A percentile compares a stretch with the other conserved stretches of the same genome.
phyloP scores from a whole-genome alignment of 768 basidiomycete genomes.

The Boletus subcaerulescens region DNA sequence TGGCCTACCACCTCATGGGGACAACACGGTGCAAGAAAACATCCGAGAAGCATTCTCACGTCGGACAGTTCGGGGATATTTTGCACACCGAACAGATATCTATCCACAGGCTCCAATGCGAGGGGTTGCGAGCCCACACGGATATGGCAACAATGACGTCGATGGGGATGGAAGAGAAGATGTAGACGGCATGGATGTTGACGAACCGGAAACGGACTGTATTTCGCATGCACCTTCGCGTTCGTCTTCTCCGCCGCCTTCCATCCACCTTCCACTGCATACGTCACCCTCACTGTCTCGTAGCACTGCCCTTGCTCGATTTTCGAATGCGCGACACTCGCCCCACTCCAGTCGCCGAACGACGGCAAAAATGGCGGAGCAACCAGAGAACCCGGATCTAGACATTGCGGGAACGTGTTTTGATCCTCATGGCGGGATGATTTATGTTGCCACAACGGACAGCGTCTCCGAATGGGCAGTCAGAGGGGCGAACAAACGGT shows the following conservation, averaged over 20 bases:
- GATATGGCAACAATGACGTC: constrained; percentile 20
- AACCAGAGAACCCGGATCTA: constrained; percentile 26
- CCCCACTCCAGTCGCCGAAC: constrained; percentile 20
- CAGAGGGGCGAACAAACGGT: constrained; percentile 66
- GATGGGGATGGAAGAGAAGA: constrained; percentile 32
- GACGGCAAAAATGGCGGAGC: constrained; percentile 11
- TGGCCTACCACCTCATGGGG: constrained; percentile 55
- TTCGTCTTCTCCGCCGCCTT: constrained; percentile 46
- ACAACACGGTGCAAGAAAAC: constrained; percentile 52
- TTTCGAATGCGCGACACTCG: constrained; percentile 17
- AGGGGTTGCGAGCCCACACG: constrained; percentile 10
- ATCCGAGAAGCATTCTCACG: constrained; percentile 53
- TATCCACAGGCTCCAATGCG: constrained; percentile 21
- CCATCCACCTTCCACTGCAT: constrained; percentile 30
- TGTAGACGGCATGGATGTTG: constrained; percentile 48
- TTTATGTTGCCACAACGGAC: constrained; percentile 65
- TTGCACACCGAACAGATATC: constrained; percentile 21
- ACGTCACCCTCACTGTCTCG: constrained; percentile 22
- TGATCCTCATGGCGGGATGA: constrained; percentile 61
- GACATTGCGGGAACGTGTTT: constrained; percentile 74
- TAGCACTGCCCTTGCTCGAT: constrained; percentile 16
- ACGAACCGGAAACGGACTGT: constrained; percentile 52
- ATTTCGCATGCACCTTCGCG: constrained; percentile 49
- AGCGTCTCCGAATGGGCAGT: constrained; percentile 79
- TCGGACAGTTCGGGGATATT: constrained; percentile 43